phyloP scores from a whole-genome alignment of 805 yeast species.

The Vanderwaltozyma yarrowii region DNA sequence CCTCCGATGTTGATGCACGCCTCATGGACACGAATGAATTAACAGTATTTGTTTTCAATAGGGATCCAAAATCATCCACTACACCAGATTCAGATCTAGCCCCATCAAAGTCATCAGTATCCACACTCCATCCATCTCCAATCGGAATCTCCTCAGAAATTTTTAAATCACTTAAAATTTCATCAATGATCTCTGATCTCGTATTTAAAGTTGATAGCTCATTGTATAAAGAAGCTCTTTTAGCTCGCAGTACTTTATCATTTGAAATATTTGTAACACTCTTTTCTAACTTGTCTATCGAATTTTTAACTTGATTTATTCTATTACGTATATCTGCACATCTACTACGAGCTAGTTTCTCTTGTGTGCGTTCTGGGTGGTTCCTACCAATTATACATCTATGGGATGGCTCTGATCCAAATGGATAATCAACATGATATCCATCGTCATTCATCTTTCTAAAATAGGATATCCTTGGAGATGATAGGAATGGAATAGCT shows the following conservation, averaged over 20 bases:
- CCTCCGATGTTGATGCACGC: slow-evolving; percentile 17
- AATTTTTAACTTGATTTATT: slow-evolving; percentile 17
- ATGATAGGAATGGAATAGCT: slow-evolving; percentile 37
- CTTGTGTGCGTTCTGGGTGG: slow-evolving; percentile 49
- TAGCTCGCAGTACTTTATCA: slow-evolving; percentile 1
- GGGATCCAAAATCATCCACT: neutral
- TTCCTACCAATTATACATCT: slow-evolving; percentile 41
- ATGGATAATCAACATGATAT: slow-evolving; percentile 40
- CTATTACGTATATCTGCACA: slow-evolving; percentile 32
- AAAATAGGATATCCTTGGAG: slow-evolving; percentile 54
- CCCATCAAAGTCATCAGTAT: slow-evolving; percentile 12
- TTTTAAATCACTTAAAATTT: slow-evolving; percentile 24
- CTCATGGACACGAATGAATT: slow-evolving; percentile 27
- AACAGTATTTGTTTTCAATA: slow-evolving; percentile 16
- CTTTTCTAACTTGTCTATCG: slow-evolving; percentile 5
- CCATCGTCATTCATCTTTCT: slow-evolving; percentile 40
- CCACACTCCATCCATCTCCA: slow-evolving; percentile 3
- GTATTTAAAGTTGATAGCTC: slow-evolving; percentile 27
- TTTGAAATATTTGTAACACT: neutral
- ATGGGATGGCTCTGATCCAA: slow-evolving; percentile 49
- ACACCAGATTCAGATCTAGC: slow-evolving; percentile 2
- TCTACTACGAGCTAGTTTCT: slow-evolving; percentile 33
- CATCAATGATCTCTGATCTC: slow-evolving; percentile 24
- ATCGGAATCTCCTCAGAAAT: slow-evolving; percentile 17
- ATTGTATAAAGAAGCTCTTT: slow-evolving; percentile 10